Evolutionary conservation across 306 rosid species (phyloP).

Genomic region (Cercis canadensis): DNA sequence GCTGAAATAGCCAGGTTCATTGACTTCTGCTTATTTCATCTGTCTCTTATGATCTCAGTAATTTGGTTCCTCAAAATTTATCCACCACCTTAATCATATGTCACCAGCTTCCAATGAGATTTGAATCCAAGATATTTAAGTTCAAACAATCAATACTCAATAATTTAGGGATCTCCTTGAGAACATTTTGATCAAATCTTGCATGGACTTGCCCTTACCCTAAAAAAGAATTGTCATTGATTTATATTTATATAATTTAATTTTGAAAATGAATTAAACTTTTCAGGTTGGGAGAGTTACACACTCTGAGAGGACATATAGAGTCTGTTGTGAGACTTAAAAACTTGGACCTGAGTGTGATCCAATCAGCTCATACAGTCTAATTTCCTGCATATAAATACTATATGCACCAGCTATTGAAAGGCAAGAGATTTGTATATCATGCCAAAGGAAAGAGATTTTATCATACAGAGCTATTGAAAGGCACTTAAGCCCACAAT

Average conservation of each 20-base stretch:
- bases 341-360: conserved; percentile 50
- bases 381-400: conserved; percentile 24
- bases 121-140: no score
- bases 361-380: conserved; percentile 73
- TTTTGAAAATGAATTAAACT: conserved; percentile 17
- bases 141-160: no score
- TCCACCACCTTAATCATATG: no score
- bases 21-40: not conserved
- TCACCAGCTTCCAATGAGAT: no score
- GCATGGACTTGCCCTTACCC: no score
- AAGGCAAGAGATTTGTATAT: no score
- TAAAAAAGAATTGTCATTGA: no score
- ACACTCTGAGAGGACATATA: conserved; percentile 75
- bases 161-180: no score
- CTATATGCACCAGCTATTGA: no score
- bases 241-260: conserved; percentile 13
- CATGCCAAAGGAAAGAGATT: not conserved
- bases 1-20: conserved; percentile 74
- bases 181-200: no score
- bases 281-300: conserved; percentile 73
- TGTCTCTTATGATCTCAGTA: no score
- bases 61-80: no score
- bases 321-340: conserved; percentile 80
- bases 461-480: conserved; percentile 32
- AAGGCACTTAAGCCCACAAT: not conserved